Evolutionary conservation across 148 eudicot species (phyloP).

Genomic region (Linanthus parryae): DNA sequence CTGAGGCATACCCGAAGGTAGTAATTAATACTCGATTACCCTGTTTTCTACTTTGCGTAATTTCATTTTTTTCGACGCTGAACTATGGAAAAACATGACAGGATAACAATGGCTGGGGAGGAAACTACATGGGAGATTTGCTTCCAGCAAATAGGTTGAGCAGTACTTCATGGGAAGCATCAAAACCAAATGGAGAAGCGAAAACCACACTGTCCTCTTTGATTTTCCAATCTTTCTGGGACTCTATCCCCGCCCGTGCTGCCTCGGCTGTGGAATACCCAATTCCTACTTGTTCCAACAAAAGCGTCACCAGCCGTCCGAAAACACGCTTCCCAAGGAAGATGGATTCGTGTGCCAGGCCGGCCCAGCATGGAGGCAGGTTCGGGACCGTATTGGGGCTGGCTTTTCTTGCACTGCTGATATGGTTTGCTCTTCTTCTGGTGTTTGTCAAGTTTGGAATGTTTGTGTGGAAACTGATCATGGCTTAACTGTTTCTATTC

Average conservation of each 20-base stretch:
- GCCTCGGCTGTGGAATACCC: not conserved
- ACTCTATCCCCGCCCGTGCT: not conserved
- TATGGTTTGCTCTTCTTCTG: not conserved
- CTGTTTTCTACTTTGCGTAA: too few relatives aligned
- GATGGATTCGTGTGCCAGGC: not conserved
- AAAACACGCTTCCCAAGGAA: not conserved
- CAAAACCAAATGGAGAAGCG: too few relatives aligned
- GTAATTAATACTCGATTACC: too few relatives aligned
- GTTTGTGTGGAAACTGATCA: not conserved
- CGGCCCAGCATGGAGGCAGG: not conserved
- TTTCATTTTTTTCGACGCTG: too few relatives aligned
- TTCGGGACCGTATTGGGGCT: not conserved
- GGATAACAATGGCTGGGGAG: too few relatives aligned
- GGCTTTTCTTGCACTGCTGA: not conserved
- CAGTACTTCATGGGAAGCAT: not conserved
- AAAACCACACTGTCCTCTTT: not conserved
- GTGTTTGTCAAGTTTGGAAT: not conserved
- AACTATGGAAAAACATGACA: too few relatives aligned
- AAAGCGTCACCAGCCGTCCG: not conserved
- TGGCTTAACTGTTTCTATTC: too few relatives aligned
- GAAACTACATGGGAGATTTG: too few relatives aligned
- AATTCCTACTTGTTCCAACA: not conserved
- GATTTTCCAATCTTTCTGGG: not conserved
- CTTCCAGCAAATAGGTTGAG: not conserved
- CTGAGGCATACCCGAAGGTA: too few relatives aligned